Evolutionary conservation across 257 asterid species (phyloP).

Genomic region (Lycium barbarum): DNA sequence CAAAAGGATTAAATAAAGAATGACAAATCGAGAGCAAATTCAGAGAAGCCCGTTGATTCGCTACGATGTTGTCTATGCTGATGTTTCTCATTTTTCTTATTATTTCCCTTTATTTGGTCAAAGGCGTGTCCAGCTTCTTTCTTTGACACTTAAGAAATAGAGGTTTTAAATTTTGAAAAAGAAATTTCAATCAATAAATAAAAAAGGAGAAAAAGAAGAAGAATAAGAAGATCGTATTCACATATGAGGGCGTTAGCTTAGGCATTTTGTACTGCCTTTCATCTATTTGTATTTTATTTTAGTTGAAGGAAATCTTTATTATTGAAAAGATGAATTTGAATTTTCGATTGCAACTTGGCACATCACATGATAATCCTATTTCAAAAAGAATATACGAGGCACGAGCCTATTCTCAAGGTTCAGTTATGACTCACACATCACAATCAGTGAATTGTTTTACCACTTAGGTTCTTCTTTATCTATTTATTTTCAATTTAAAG

Average conservation of each 20-base stretch:
- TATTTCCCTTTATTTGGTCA: background rate
- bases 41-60: too few relatives aligned
- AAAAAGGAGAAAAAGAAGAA: too few relatives aligned
- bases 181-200: background rate
- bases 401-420: background rate
- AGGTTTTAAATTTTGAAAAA: background rate
- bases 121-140: background rate
- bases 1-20: background rate
- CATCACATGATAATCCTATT: background rate
- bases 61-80: background rate
- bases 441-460: background rate
- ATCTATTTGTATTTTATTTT: too few relatives aligned
- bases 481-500: background rate
- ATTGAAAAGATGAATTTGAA: too few relatives aligned
- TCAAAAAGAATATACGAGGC: background rate
- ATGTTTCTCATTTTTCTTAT: background rate
- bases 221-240: background rate
- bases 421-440: slow-evolving; percentile 2
- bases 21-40: background rate
- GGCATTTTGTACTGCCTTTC: too few relatives aligned
- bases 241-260: background rate
- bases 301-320: too few relatives aligned
- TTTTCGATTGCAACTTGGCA: too few relatives aligned
- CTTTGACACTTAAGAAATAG: background rate
- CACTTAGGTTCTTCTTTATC: background rate